Evolutionary conservation across 352 stramenopile species (phyloP), one percentile per base, ranked within the genome.

Genomic region (Pythium inflatum): DNA sequence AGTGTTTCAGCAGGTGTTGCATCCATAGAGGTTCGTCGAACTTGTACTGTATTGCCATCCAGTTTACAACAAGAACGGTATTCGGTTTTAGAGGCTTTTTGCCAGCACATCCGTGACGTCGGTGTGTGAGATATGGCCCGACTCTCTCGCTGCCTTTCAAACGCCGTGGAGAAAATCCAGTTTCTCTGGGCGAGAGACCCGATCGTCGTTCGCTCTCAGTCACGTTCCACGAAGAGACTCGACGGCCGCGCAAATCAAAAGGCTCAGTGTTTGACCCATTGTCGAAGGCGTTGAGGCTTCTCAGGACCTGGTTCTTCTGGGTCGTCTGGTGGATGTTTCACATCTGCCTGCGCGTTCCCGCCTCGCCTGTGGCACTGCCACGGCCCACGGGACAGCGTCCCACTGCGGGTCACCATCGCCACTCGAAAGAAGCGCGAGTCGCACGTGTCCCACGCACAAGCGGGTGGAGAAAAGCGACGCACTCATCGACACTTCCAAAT

Each of bases 41-140:
- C 20, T 4, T 27, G 4, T 22, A 27, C 24, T 30, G 14, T 3
- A 28, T 20, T 49, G 27, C 36, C 45, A 55, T 12, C 20, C 9
- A 43, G 12, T 12, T 24, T 24, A 5, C 6, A 11, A 43, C 45
- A 62, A 28, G 30, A 60, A 55, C 46, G 50, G 28, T 60, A 68
- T 68, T 46, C 5, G 24, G 5, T 60, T 68, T 68, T 27, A 45
- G 1, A 61, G 49, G 18, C 34, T 24, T 16, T 43, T 20, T 3
- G 22, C 18, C 16, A 22, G 30, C 14, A 20, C 2, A 9, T 5
- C n/a, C 20, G 5, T 53, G 51, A 62, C 36, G 16, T 41, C 36
- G 13, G 7, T 16, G 18, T 24, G 51, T 70, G 62, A 70, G 62
- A 70, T 70, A 70, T 70, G 62, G 28, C 62, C 62, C 27, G 50